A percentile compares a stretch with the other conserved stretches of the same genome.
These are phyloP conservation scores for Paramecium tetraurelia DNA, from an alignment of 73 alveolate species.

Conservation along the genomic window DNA sequence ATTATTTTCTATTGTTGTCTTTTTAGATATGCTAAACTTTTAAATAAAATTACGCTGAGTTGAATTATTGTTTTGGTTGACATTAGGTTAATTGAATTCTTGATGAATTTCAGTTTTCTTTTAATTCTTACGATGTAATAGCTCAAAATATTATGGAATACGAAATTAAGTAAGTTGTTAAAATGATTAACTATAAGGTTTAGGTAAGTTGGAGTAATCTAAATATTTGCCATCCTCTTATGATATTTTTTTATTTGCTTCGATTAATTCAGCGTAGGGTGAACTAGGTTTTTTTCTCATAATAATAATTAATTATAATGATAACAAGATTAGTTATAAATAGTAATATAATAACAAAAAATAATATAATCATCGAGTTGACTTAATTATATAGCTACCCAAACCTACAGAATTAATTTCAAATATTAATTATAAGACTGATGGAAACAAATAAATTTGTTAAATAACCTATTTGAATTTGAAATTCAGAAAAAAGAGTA, in stretches of 20 bases:
- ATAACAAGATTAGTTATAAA: not conserved
- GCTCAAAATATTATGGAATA: not conserved
- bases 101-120: not conserved
- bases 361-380: not conserved
- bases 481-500: no score
- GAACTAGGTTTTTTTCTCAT: slow-evolving; percentile 38
- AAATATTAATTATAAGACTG: not conserved
- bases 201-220: not conserved
- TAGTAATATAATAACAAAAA: not conserved
- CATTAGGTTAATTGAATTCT: not conserved
- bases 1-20: not conserved
- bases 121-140: not conserved
- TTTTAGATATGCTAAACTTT: not conserved
- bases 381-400: not conserved
- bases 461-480: no score
- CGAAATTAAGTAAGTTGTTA: not conserved
- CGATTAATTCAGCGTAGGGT: not conserved
- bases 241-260: not conserved
- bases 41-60: not conserved
- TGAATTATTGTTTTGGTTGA: not conserved
- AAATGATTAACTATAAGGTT: not conserved
- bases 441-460: no score
- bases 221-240: not conserved
- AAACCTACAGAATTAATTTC: not conserved
- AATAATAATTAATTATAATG: not conserved